Evolutionary conservation across 345 rosid genomes (phyloP), one percentile per base, ranked within the genome.

Genomic region (Ceriops tagal): DNA sequence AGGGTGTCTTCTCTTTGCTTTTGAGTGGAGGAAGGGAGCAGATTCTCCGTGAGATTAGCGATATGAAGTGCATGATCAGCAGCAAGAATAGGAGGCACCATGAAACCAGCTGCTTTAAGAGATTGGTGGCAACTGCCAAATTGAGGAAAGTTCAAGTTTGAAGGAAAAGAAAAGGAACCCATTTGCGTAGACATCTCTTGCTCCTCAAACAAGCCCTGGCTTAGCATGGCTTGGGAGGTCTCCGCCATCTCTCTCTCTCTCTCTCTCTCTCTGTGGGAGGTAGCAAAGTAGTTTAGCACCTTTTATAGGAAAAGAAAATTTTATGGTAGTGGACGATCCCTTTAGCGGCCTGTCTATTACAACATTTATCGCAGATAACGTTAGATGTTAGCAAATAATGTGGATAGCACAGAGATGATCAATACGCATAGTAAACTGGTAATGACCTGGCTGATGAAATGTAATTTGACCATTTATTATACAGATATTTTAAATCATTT

Each of bases 161-260:
- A 75, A 70, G 87, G 80, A 70, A 85, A 87, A 71, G 83, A 58
- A 75, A 87, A 79, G 77, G 86, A 88, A 75, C 86, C 90, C 78
- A 88, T 73, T 65, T 85, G 87, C 55, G 90, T 31, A 20, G 76
- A 62, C 70, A 71, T 73, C 69, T 72, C 87, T 59, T 86, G 81
- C 39, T 84, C 93, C 72, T 87, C 91, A 65, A 86, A 82, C 76
- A 84, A 80, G 61, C 88, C 80, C 19, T 81, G 87, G 79, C 74
- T 79, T 62, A 75, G 67, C 79, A 81, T 78, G 64, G 79, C 84
- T 67, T 89, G 83, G 32, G 84, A 78, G 53, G 84, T 72, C 5
- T 86, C 72, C 61, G 91, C 82, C 90, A 88, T 83, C 47, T 72
- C 73, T 74, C 47, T 66, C 59, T 83, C 47, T 72, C 73, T 74